These are phyloP conservation scores for Verticillium nonalfalfae DNA, from an alignment of 2,329 filamentous ascomycete genomes.

Conservation along the genomic window DNA sequence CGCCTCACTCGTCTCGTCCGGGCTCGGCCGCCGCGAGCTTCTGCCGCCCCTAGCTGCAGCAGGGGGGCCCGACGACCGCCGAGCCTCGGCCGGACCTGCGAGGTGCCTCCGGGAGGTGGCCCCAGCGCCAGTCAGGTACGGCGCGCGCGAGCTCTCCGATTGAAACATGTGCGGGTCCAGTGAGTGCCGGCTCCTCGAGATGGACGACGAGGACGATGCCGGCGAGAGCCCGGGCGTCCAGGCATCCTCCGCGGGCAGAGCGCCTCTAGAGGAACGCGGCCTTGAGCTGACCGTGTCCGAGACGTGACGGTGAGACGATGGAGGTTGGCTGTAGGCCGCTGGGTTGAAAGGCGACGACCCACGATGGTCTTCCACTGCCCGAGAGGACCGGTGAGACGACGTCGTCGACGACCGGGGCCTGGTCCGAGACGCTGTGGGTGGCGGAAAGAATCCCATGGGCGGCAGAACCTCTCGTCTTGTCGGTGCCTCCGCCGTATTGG, in stretches of 20 bases:
- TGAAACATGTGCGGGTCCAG: slow-evolving; percentile 49
- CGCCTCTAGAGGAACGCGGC: slow-evolving; percentile 23
- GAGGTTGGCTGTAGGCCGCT: slow-evolving; percentile 30
- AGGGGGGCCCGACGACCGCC: slow-evolving; percentile 18
- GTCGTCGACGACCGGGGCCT: slow-evolving; percentile 35
- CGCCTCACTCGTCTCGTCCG: slow-evolving; percentile 27
- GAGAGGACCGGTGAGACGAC: slow-evolving; percentile 29
- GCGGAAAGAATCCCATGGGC: slow-evolving; percentile 45
- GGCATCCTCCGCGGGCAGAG: slow-evolving; percentile 23
- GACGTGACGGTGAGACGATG: slow-evolving; percentile 29
- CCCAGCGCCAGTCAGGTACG: slow-evolving; percentile 24
- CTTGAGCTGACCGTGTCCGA: slow-evolving; percentile 33
- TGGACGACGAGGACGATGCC: slow-evolving; percentile 20
- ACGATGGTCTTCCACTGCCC: slow-evolving; percentile 22
- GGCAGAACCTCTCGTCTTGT: slow-evolving; percentile 29
- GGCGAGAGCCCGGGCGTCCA: slow-evolving; percentile 17
- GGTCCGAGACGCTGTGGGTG: slow-evolving; percentile 30
- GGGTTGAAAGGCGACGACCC: slow-evolving; percentile 38
- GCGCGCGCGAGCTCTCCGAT: slow-evolving; percentile 33
- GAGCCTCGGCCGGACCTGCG: slow-evolving; percentile 25
- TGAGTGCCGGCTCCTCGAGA: slow-evolving; percentile 18
- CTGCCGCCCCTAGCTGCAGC: slow-evolving; percentile 24
- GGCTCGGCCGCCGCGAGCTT: slow-evolving; percentile 20
- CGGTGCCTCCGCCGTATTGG: slow-evolving; percentile 26
- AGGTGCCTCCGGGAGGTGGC: slow-evolving; percentile 27